These are phyloP conservation scores for Nevesoporus exiguus DNA, from an alignment of 768 basidiomycete genomes.

Conservation along the genomic window DNA sequence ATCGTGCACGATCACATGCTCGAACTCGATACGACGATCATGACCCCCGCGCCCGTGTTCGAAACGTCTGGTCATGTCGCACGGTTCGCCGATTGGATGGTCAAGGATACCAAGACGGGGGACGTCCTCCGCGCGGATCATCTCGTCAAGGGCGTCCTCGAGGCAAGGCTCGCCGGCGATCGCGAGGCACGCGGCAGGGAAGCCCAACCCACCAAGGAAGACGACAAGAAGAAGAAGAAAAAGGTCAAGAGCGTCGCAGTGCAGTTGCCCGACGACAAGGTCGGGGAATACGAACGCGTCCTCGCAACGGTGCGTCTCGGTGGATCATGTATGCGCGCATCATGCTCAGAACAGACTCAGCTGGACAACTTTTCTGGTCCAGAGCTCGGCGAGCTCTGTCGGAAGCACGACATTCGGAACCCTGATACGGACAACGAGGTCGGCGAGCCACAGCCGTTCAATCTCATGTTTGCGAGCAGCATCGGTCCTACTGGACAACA, in stretches of 20 bases:
- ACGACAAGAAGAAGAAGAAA: slow-evolving; percentile 52
- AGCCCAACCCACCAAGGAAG: slow-evolving; percentile 64
- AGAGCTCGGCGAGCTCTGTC: slow-evolving; percentile 84
- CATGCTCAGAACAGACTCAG: slow-evolving; percentile 6
- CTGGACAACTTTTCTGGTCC: slow-evolving; percentile 88
- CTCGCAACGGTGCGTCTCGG: slow-evolving; percentile 75
- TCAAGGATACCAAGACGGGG: slow-evolving; percentile 91
- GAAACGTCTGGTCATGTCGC: slow-evolving; percentile 98
- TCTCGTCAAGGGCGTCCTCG: slow-evolving; percentile 87
- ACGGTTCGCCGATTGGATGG: slow-evolving; percentile 99
- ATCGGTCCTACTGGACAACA: slow-evolving; percentile 98
- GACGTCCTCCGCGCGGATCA: slow-evolving; percentile 97
- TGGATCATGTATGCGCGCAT: no score
- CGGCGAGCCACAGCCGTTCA: slow-evolving; percentile 91
- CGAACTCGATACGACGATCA: slow-evolving; percentile 96
- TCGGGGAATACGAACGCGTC: slow-evolving; percentile 73
- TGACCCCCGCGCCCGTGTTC: slow-evolving; percentile 93
- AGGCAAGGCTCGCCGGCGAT: slow-evolving; percentile 87
- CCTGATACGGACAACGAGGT: slow-evolving; percentile 94
- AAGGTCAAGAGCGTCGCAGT: slow-evolving; percentile 63
- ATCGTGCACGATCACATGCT: slow-evolving; percentile 99
- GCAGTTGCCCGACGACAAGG: slow-evolving; percentile 68
- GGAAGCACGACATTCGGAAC: slow-evolving; percentile 74
- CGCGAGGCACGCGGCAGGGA: slow-evolving; percentile 79
- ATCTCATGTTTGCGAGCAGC: slow-evolving; percentile 97